phyloP scores from a whole-genome alignment of 2,329 filamentous ascomycete genomes.

The Scedosporium aurantiacum region DNA sequence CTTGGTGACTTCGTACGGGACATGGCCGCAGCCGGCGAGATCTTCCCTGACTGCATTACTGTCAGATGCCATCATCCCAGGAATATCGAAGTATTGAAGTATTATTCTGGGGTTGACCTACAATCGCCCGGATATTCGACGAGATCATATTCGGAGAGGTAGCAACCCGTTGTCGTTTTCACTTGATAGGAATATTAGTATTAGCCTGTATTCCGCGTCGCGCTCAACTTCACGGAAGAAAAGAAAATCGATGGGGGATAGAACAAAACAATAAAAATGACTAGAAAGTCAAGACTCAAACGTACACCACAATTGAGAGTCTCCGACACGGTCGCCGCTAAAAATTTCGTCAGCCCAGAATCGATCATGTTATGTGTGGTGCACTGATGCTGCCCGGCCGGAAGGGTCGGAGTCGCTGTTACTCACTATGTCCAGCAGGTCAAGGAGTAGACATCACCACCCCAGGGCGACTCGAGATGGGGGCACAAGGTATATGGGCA shows the following conservation, averaged over 20 bases:
- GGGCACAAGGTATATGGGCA: constrained; percentile 7
- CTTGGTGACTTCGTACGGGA: constrained; percentile 2
- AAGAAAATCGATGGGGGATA: not conserved
- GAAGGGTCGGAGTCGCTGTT: not conserved
- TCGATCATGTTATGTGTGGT: not conserved
- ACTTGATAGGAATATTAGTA: constrained; percentile 1
- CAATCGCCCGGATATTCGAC: constrained; percentile 6
- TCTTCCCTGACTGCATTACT: not conserved
- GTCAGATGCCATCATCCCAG: not conserved
- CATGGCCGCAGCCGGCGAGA: constrained; percentile 1
- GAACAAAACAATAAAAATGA: too few species aligned
- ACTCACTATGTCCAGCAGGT: constrained; percentile 5
- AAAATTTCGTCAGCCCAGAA: not conserved
- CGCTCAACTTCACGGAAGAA: not conserved
- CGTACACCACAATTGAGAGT: constrained; percentile 7
- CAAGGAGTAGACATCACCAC: not conserved
- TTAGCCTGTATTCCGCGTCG: not conserved
- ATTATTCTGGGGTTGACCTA: not conserved
- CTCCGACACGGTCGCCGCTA: constrained; percentile 7
- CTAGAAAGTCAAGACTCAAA: not conserved
- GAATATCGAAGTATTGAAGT: not conserved
- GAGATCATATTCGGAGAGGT: constrained; percentile 6
- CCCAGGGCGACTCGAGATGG: not conserved
- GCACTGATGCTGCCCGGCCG: too few species aligned
- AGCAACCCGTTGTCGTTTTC: constrained; percentile 1